Conservation (phyloP, 352 stramenopile genomes). For the Pythium apleroticum region DNA sequence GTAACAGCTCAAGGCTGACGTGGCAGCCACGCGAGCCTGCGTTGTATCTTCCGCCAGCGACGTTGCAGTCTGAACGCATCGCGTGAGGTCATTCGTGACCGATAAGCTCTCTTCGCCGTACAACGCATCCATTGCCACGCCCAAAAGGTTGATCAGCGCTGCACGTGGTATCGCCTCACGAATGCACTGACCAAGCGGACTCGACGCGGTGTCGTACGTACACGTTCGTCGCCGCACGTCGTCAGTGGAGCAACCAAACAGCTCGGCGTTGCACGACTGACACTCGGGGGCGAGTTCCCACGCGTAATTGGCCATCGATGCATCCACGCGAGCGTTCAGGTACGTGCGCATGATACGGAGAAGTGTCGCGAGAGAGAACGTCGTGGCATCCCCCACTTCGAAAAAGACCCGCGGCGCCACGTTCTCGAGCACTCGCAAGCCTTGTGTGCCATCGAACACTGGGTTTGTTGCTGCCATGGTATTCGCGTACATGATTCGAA, state of each 20-base stretch:
- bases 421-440: constrained; percentile 3
- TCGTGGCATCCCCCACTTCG: constrained; percentile 3
- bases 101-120: neutral
- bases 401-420: neutral
- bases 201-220: constrained; percentile 19
- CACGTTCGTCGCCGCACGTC: constrained; percentile 3
- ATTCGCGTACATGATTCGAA: constrained; percentile 18
- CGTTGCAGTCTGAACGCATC: constrained; percentile 6
- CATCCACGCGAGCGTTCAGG: neutral
- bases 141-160: neutral
- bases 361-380: constrained; percentile 10
- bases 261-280: constrained; percentile 1
- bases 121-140: neutral
- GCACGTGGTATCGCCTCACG: constrained; percentile 5
- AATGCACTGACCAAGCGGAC: constrained; percentile 16
- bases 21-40: neutral
- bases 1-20: constrained; percentile 15
- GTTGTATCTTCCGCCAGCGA: neutral
- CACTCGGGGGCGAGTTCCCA: constrained; percentile 21
- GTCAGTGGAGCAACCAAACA: constrained; percentile 12
- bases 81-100: constrained; percentile 13
- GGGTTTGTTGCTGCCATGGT: constrained; percentile 11
- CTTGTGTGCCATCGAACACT: neutral
- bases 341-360: neutral
- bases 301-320: neutral